phyloP scores from a whole-genome alignment of 768 basidiomycete species.

The Fomitopsis serialis region DNA sequence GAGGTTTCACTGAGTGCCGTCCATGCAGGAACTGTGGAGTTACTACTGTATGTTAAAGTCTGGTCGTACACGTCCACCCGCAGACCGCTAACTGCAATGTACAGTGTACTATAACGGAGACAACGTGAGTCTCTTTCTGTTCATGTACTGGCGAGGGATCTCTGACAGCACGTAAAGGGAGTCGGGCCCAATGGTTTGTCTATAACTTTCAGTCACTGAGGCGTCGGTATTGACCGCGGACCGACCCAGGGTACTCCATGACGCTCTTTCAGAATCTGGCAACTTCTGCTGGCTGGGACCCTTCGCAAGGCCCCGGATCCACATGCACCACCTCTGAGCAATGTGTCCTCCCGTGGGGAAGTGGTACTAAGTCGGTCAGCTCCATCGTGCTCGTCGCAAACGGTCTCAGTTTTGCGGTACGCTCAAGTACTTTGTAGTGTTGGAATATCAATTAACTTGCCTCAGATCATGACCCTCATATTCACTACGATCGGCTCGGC shows the following conservation, averaged over 20 bases:
- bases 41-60: conserved; percentile 60
- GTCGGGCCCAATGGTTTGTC: conserved; percentile 51
- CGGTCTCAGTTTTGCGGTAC: conserved; percentile 67
- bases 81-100: conserved; percentile 1
- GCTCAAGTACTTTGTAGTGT: conserved; percentile 13
- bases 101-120: conserved; percentile 80
- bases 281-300: conserved; percentile 70
- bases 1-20: no score
- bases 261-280: conserved; percentile 73
- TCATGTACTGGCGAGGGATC: background rate
- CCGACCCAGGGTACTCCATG: conserved; percentile 46
- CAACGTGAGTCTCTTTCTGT: conserved; percentile 41
- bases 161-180: conserved; percentile 36
- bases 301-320: conserved; percentile 61
- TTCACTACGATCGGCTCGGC: conserved; percentile 73
- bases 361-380: conserved; percentile 67
- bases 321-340: conserved; percentile 65
- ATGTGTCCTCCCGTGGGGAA: conserved; percentile 76
- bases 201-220: background rate
- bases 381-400: conserved; percentile 76
- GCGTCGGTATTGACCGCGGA: background rate
- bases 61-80: background rate
- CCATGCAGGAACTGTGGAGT: conserved; percentile 59
- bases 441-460: background rate
- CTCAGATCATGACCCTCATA: conserved; percentile 68